Evolutionary conservation across 306 rosid species (phyloP), one percentile per base, ranked within the genome.

Genomic region (Gleditsia sinensis): DNA sequence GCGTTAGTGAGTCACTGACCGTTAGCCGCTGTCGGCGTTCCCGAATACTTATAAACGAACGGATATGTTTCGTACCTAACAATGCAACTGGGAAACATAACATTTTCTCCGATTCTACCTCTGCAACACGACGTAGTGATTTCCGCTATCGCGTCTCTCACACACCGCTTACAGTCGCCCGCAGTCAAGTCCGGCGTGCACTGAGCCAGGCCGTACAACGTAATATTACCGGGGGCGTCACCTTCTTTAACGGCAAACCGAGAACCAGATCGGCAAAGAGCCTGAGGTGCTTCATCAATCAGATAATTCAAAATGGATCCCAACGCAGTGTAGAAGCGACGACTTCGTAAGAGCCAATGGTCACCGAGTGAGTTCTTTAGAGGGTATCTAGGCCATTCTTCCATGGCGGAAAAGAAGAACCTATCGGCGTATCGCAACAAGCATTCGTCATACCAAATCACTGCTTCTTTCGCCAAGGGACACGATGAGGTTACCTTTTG

Each of bases 161-260:
- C 46, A 58, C 88, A 84, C 49, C 65, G 83, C 10, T 5, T 43
- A 24, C 85, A 84, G 9, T 80, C 65, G 0, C 19, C 62, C 14
- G 73, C 10, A 3, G 74, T 63, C 56, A 84, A 45, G 83, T 77
- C 83, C 46, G 79, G 85, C 67, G 88, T 74, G 75, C 88, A 84
- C 85, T 84, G 88, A 13, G 81, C 88, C 4, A 84, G 39, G 3
- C 83, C 85, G 17, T 84, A 84, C 36, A 84, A 50, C 0, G 83
- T 78, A 0, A 56, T 45, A 24, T 5, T 42, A 0, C 2, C 32
- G 5, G 88, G 57, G 9, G 81, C 78, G 8, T 74, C 42, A 5
- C 80, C 82, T 55, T 83, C 80, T 56, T 67, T 46, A 2, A 83
- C 80, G 3, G 82, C 87, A 14, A 0, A 83, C 37, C 4, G 14